Evolutionary conservation across 371 early-diverging fungal species (phyloP), one percentile per base, ranked within the genome.

Genomic region (Apophysomyces sp.): DNA sequence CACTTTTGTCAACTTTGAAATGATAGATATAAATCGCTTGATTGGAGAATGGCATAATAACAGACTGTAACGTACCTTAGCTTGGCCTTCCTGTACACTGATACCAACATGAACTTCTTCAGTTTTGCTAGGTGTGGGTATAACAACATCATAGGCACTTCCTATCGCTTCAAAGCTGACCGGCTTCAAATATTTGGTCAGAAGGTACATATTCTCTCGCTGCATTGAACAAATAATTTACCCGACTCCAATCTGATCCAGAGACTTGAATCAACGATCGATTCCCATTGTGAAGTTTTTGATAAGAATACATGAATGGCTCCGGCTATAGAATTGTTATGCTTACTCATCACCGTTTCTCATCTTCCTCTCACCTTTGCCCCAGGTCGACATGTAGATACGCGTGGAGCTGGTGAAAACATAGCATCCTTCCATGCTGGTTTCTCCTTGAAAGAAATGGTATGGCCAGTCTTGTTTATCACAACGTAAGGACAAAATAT

Each of bases 111-210:
- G 93, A 24, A 89, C 81, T 55, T 91, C 88, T 63, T 87, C 85
- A 0, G 78, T 61, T 11, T 76, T 60, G 11, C 75, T 71, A 11
- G 73, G 40, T 5, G 85, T 82, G 8, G 89, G 89, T 11, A 97
- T 72, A 6, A 83, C 75, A 1, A 96, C 84, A 55, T 92, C 94
- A 61, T 89, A 87, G 2, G 88, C 83, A 61, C 91, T 92, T 12
- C 98, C 97, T 51, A 97, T 92, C 1, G 96, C 96, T 62, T 97
- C 98, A 62, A 98, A 96, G 75, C 96, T 96, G 55, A 97, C 66
- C 0, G 95, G 95, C 69, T 90, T 76, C 12, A 36, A 18, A 36
- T 36, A 24, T 2, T 4, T 11, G 24, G 36, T 55, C 13, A 37
- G 26, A 36, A 15, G 3, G 18, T 11, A 34, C 51, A 8, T 18